Evolutionary conservation across 208 protist genomes (phyloP).

Genomic region (Borovskyia barvae): DNA sequence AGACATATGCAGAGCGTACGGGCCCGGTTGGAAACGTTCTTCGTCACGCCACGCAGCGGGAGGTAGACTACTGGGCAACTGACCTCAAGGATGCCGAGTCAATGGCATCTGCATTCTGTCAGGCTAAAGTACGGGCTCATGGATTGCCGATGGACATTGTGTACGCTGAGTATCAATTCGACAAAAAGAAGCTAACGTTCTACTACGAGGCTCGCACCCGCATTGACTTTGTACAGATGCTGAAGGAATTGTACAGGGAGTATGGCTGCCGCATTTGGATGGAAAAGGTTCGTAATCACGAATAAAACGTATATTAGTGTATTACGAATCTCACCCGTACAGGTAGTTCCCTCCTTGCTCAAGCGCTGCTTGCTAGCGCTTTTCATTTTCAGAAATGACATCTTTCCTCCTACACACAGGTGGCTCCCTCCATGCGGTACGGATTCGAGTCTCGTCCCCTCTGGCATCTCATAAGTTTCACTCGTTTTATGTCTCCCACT

Average conservation of each 20-base stretch:
- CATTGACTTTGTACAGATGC: constrained; percentile 80
- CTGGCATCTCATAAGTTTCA: not conserved
- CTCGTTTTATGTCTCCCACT: not conserved
- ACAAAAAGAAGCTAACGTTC: constrained; percentile 93
- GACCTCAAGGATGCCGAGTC: constrained; percentile 82
- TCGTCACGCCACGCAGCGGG: constrained; percentile 72
- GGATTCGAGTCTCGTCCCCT: no score
- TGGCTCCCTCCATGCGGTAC: no score
- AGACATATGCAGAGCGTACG: constrained; percentile 62
- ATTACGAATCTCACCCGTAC: not conserved
- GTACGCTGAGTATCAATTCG: constrained; percentile 91
- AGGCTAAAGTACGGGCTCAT: constrained; percentile 52
- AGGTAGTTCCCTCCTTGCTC: no score
- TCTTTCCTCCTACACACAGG: no score
- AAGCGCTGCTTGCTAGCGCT: no score
- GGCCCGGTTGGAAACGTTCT: constrained; percentile 55
- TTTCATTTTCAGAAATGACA: no score
- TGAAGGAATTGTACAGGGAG: constrained; percentile 84
- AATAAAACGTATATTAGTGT: constrained; percentile 10
- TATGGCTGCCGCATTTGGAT: constrained; percentile 92
- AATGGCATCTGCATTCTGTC: constrained; percentile 64
- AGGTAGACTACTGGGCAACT: constrained; percentile 87
- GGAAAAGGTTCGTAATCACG: constrained; percentile 67
- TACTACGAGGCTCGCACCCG: constrained; percentile 79
- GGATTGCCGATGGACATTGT: constrained; percentile 77